These are phyloP conservation scores for Saccharomycopsis sp. DNA, from an alignment of 805 yeast genomes.

Conservation along the genomic window DNA sequence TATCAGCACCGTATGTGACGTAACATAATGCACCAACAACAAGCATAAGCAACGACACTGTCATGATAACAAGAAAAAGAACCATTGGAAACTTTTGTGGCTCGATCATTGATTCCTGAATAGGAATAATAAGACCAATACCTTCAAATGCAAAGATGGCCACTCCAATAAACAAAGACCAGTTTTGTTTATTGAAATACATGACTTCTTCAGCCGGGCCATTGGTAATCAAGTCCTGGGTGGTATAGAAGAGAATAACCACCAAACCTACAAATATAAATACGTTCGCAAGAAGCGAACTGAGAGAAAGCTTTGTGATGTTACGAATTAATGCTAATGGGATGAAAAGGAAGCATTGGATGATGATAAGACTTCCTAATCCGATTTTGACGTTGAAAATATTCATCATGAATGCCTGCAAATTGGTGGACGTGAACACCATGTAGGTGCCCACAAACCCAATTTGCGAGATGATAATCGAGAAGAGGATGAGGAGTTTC, in stretches of 20 bases:
- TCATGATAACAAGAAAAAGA: conserved; percentile 49
- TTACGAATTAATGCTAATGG: conserved; percentile 72
- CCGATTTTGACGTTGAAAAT: conserved; percentile 38
- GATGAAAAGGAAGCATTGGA: conserved; percentile 52
- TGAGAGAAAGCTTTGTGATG: conserved; percentile 65
- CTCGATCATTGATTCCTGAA: conserved; percentile 72
- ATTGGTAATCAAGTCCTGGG: conserved; percentile 36
- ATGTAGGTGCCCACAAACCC: conserved; percentile 80
- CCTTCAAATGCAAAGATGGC: conserved; percentile 89
- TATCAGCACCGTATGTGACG: conserved; percentile 55
- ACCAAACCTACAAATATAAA: conserved; percentile 61
- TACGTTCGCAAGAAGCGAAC: conserved; percentile 65
- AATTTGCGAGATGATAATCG: conserved; percentile 64
- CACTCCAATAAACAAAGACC: conserved; percentile 73
- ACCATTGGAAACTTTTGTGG: conserved; percentile 71
- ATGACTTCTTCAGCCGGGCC: conserved; percentile 48
- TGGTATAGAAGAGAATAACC: conserved; percentile 54
- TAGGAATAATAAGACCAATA: conserved; percentile 73
- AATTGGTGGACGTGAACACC: conserved; percentile 69
- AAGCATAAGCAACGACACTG: conserved; percentile 58
- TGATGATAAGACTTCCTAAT: conserved; percentile 40
- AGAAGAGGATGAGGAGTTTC: conserved; percentile 54
- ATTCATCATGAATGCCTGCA: conserved; percentile 54
- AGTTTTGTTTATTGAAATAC: conserved; percentile 47
- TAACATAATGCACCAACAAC: conserved; percentile 65